These are phyloP conservation scores for Suhomyces ambrosiae DNA, from an alignment of 1,139 yeast species.

Conservation along the genomic window DNA sequence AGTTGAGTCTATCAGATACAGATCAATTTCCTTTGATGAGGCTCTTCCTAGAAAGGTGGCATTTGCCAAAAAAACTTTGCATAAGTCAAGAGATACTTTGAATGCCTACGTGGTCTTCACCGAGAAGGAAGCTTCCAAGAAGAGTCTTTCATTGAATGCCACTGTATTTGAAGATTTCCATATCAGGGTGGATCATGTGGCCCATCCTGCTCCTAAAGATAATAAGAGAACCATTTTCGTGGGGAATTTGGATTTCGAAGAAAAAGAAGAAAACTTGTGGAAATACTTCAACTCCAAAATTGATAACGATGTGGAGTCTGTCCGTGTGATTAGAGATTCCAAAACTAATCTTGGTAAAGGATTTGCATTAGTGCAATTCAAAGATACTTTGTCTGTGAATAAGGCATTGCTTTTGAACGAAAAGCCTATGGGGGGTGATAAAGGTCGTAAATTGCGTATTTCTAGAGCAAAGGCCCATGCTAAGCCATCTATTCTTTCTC, in stretches of 20 bases:
- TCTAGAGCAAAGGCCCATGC: slow-evolving; percentile 69
- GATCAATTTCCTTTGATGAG: slow-evolving; percentile 90
- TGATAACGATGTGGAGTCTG: slow-evolving; percentile 78
- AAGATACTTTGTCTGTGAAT: slow-evolving; percentile 76
- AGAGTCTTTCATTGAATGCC: slow-evolving; percentile 65
- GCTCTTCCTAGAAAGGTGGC: slow-evolving; percentile 92
- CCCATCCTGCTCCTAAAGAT: slow-evolving; percentile 88
- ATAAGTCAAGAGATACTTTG: slow-evolving; percentile 73
- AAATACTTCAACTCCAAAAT: slow-evolving; percentile 64
- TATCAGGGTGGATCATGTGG: slow-evolving; percentile 85
- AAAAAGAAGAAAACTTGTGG: slow-evolving; percentile 88
- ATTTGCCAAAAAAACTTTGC: slow-evolving; percentile 77
- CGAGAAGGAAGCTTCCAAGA: slow-evolving; percentile 53
- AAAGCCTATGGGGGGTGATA: slow-evolving; percentile 54
- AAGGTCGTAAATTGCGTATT: slow-evolving; percentile 70
- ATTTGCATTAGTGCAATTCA: slow-evolving; percentile 92
- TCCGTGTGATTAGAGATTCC: slow-evolving; percentile 86
- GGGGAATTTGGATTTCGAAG: slow-evolving; percentile 93
- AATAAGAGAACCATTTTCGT: slow-evolving; percentile 84
- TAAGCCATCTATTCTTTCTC: slow-evolving; percentile 47
- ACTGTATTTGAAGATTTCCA: slow-evolving; percentile 69
- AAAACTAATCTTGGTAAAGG: slow-evolving; percentile 97
- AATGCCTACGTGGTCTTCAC: slow-evolving; percentile 86
- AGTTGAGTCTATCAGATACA: slow-evolving; percentile 77
- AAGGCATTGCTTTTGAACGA: slow-evolving; percentile 81